These are phyloP conservation scores for Phytophthora sojae DNA, from an alignment of 352 stramenopile genomes.

Conservation along the genomic window DNA sequence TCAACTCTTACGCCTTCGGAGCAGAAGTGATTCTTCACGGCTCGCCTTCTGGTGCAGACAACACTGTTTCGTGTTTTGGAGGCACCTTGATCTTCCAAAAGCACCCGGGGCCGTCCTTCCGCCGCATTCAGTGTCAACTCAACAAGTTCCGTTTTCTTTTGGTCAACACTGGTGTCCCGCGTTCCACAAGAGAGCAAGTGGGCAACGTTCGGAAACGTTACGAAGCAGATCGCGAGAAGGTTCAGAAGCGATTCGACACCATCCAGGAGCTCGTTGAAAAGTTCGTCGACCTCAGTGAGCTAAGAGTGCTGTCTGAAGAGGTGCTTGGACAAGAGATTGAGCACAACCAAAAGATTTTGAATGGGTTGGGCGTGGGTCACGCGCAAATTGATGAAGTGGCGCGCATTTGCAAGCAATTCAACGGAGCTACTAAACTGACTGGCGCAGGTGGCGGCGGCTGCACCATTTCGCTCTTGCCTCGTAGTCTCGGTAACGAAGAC, in stretches of 20 bases:
- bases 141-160: slow-evolving; percentile 87
- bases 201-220: slow-evolving; percentile 72
- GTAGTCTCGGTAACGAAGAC: slow-evolving; percentile 44
- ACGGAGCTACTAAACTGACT: slow-evolving; percentile 90
- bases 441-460: slow-evolving; percentile 90
- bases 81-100: slow-evolving; percentile 88
- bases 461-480: slow-evolving; percentile 83
- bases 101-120: slow-evolving; percentile 51
- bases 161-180: slow-evolving; percentile 92
- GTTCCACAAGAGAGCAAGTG: slow-evolving; percentile 89
- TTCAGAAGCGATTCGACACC: slow-evolving; percentile 70
- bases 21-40: slow-evolving; percentile 92
- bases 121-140: slow-evolving; percentile 56
- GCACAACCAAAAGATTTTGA: slow-evolving; percentile 83
- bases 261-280: slow-evolving; percentile 81
- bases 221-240: slow-evolving; percentile 49
- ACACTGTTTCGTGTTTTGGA: slow-evolving; percentile 90
- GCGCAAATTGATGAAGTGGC: slow-evolving; percentile 82
- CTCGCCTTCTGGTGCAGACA: slow-evolving; percentile 92
- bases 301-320: slow-evolving; percentile 49
- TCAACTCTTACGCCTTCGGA: slow-evolving; percentile 91
- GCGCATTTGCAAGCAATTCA: slow-evolving; percentile 56
- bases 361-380: slow-evolving; percentile 86
- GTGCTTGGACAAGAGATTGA: slow-evolving; percentile 59
- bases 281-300: slow-evolving; percentile 60